phyloP scores from a whole-genome alignment of 192 early-diverging fungal species.

The Tieghemiomyces parasiticus region DNA sequence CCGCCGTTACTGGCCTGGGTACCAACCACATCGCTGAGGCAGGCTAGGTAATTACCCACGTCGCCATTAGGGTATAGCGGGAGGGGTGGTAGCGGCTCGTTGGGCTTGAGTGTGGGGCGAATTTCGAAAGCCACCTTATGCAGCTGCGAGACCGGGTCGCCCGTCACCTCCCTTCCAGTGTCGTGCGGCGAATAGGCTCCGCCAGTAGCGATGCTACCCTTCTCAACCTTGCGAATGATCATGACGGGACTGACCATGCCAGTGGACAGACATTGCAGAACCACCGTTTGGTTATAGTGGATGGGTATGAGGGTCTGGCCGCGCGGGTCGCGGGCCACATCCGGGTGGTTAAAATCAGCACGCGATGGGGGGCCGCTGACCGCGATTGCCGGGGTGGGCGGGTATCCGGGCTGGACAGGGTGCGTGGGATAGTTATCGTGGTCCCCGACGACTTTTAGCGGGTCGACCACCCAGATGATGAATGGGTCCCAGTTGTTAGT shows the following conservation, averaged over 20 bases:
- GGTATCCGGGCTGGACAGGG: conserved; percentile 35
- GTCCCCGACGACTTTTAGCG: conserved; percentile 32
- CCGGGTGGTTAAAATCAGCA: neutral
- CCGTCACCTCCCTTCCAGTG: conserved; percentile 36
- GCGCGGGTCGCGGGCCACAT: neutral
- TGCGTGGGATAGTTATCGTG: conserved; percentile 34
- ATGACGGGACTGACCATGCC: conserved; percentile 68
- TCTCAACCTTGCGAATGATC: conserved; percentile 74
- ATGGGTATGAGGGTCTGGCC: conserved; percentile 41
- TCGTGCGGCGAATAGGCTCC: conserved; percentile 30
- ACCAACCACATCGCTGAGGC: conserved; percentile 61
- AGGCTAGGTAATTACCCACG: conserved; percentile 42
- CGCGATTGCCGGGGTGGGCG: conserved; percentile 63
- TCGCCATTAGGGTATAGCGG: conserved; percentile 17
- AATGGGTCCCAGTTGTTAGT: conserved; percentile 78
- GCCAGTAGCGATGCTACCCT: conserved; percentile 59
- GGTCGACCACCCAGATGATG: conserved; percentile 69
- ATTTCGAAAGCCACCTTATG: conserved; percentile 87
- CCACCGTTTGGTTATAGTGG: conserved; percentile 76
- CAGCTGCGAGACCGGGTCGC: conserved; percentile 76
- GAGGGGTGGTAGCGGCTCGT: neutral
- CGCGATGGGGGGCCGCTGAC: conserved; percentile 35
- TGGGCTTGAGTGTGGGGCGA: no score
- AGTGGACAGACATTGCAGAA: conserved; percentile 75
- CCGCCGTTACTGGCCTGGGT: conserved; percentile 43